Conservation (phyloP, 139 green algal genomes). For the Chlorella sp. region DNA sequence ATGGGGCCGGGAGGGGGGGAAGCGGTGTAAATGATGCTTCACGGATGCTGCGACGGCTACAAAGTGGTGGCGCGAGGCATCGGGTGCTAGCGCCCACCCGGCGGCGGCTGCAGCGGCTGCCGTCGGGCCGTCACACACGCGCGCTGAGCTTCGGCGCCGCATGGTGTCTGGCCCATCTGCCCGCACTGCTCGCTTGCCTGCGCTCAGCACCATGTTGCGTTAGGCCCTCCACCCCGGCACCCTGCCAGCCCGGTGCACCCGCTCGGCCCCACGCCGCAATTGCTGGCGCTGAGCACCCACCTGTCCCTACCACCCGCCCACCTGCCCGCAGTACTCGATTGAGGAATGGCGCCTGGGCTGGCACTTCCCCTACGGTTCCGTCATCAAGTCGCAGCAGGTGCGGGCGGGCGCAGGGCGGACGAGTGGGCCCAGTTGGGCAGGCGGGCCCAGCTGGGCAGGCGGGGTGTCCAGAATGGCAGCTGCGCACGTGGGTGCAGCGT, state of each 20-base stretch:
- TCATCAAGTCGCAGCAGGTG: conserved; percentile 31
- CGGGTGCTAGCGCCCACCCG: not conserved
- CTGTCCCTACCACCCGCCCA: not conserved
- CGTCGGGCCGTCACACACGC: too few species aligned
- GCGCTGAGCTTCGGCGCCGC: too few species aligned
- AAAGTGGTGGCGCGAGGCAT: not conserved
- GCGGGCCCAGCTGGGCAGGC: not conserved
- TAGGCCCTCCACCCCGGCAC: too few species aligned
- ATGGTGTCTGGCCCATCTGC: too few species aligned
- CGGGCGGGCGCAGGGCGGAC: not conserved
- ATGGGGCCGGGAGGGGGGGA: not conserved
- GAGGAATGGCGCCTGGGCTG: conserved; percentile 69
- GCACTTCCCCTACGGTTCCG: conserved; percentile 51
- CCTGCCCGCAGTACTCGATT: conserved; percentile 39
- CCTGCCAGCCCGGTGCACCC: too few species aligned
- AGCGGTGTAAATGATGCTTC: not conserved
- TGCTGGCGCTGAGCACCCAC: not conserved
- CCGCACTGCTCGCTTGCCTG: too few species aligned
- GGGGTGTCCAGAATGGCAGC: too few species aligned
- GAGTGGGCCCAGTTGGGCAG: conserved; percentile 9
- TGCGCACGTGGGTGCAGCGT: not conserved
- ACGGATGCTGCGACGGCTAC: not conserved
- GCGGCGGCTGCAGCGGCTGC: too few species aligned
- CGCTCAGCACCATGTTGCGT: too few species aligned
- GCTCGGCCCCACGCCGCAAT: not conserved